Percentiles rank a stretch among this genome's conserved stretches.
phyloP scores from a whole-genome alignment of 768 basidiomycete genomes.

The Tephrocybe sp. region DNA sequence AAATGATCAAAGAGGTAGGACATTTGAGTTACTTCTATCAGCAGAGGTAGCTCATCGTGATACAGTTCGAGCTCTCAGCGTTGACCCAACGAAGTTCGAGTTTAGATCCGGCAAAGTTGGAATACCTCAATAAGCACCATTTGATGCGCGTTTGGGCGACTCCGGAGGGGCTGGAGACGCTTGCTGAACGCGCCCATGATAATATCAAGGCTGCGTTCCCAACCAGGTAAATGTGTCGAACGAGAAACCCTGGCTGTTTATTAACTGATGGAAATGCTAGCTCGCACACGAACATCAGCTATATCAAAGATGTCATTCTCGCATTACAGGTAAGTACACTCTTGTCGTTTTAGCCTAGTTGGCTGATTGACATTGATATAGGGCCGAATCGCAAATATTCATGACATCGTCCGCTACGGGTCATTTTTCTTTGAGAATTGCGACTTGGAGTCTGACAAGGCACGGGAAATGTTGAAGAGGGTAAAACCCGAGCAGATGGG shows the following conservation, averaged over 20 bases:
- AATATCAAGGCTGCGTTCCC: constrained; percentile 58
- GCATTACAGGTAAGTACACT: constrained; percentile 48
- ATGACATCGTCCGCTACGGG: constrained; percentile 65
- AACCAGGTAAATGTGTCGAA: constrained; percentile 41
- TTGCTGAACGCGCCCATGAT: constrained; percentile 54
- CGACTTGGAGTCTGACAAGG: constrained; percentile 51
- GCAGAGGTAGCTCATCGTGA: background rate
- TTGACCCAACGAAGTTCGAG: constrained; percentile 83
- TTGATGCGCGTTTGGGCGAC: constrained; percentile 55
- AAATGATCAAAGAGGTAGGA: constrained; percentile 58
- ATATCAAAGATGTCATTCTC: constrained; percentile 62
- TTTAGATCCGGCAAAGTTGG: constrained; percentile 76
- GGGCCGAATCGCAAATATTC: constrained; percentile 69
- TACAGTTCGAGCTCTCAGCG: constrained; percentile 70
- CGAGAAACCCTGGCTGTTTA: background rate
- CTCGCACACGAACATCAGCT: constrained; percentile 48
- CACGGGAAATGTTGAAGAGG: constrained; percentile 47
- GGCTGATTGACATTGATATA: constrained; percentile 23
- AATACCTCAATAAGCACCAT: constrained; percentile 87
- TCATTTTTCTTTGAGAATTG: constrained; percentile 82
- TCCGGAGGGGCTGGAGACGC: constrained; percentile 45
- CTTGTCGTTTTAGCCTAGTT: background rate
- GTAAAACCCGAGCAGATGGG: constrained; percentile 43
- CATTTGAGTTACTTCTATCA: constrained; percentile 8
- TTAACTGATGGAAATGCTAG: constrained; percentile 23